Evolutionary conservation across 352 stramenopile genomes (phyloP), one percentile per base, ranked within the genome.

Genomic region (Halophytophthora batemanensis): DNA sequence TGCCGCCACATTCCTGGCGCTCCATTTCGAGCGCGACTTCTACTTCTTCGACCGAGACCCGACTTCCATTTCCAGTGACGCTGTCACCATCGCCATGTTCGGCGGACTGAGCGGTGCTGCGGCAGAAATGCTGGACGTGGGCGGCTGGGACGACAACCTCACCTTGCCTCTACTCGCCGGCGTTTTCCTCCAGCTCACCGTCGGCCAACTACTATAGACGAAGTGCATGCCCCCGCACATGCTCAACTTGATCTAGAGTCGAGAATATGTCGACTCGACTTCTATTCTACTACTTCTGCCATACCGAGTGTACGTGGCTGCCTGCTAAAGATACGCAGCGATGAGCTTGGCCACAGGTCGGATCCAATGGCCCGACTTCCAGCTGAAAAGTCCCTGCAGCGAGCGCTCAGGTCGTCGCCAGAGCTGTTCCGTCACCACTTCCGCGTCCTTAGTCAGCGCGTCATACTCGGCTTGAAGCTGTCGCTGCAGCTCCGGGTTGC

Each of bases 311-410:
- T 5, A 39, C 33, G 15, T 42, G 10, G 21, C 25, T 44, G 18
- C 31, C n/a, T n/a, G 25, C 55, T 39, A 87, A 22, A 87, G 55
- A 45, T 82, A 87, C 17, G 73, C 64, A 15, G 74, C 61, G 39
- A 87, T 85, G 51, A 86, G 60, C 56, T 83, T 87, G 40, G 70
- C 64, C 21, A 85, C 71, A 8, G 80, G 80, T 18, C 80, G 70
- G 56, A 90, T 90, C 80, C 80, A 90, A 46, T 88, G 74, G 6
- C 80, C 80, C 29, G 75, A 66, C 38, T 88, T 87, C 80, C 80
- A 90, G 51, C 59, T 81, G 44, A 88, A 85, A 1, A 90, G 19
- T 3, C 69, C 71, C 38, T 81, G 66, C 6, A 88, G 47, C 55
- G 55, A 67, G 17, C 77, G 73, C 17, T 90, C 80, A 5, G 68